These are phyloP conservation scores for Calocera cornea DNA, from an alignment of 768 basidiomycete genomes.

Conservation along the genomic window DNA sequence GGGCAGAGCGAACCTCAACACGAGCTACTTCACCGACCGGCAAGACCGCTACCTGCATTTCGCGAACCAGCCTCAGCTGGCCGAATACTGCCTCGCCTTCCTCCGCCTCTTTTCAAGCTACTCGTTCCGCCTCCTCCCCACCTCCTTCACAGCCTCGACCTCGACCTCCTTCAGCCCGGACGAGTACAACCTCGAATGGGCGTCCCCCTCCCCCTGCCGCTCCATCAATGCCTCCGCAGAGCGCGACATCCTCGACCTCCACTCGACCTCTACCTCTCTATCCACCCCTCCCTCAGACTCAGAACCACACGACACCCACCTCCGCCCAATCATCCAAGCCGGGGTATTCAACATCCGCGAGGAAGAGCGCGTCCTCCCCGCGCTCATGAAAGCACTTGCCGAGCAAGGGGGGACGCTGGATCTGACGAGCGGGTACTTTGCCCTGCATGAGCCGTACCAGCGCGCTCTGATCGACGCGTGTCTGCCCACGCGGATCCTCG, in stretches of 20 bases:
- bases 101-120: conserved; percentile 52
- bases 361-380: conserved; percentile 52
- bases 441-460: conserved; percentile 69
- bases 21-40: conserved; percentile 85
- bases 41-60: conserved; percentile 91
- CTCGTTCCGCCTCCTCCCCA: conserved; percentile 44
- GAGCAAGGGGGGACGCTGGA: conserved; percentile 44
- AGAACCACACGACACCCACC: conserved; percentile 32
- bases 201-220: conserved; percentile 20
- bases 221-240: neutral
- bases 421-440: conserved; percentile 93
- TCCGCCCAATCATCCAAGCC: conserved; percentile 78
- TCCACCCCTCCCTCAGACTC: conserved; percentile 17
- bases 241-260: neutral
- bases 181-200: conserved; percentile 52
- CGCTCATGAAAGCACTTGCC: conserved; percentile 25
- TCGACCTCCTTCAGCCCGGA: conserved; percentile 18
- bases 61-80: conserved; percentile 40
- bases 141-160: conserved; percentile 26
- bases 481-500: conserved; percentile 57
- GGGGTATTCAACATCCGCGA: conserved; percentile 78
- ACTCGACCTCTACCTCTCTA: neutral
- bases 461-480: conserved; percentile 44
- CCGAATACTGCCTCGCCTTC: conserved; percentile 76
- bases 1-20: conserved; percentile 77